A percentile compares a stretch with the other conserved stretches of the same genome.
Evolutionary conservation across 768 basidiomycete genomes (phyloP).

Genomic region (Sporobolomyces pararoseus): DNA sequence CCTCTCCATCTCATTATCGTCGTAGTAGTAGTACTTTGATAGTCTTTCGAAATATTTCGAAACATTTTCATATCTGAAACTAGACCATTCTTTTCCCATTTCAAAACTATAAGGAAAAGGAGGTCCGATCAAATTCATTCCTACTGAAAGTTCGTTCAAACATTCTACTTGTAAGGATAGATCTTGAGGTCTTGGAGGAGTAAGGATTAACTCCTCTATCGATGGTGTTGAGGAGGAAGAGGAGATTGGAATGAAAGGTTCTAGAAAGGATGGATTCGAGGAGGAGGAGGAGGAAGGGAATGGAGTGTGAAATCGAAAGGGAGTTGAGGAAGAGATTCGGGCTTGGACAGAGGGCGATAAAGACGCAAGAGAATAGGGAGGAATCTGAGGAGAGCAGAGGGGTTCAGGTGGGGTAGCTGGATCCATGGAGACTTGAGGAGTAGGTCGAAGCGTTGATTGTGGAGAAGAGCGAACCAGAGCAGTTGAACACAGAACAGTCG

Average conservation of each 20-base stretch:
- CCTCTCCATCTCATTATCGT: too few relatives aligned
- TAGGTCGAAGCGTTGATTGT: neutral
- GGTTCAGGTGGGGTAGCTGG: neutral
- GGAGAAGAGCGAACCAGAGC: neutral
- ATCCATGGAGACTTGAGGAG: too few relatives aligned
- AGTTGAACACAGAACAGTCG: neutral
- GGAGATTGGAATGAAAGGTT: neutral
- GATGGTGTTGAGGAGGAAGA: neutral
- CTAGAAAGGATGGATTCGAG: neutral
- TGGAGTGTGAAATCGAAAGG: neutral
- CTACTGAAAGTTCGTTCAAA: slow-evolving; percentile 8
- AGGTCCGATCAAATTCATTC: slow-evolving; percentile 17
- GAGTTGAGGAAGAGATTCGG: neutral
- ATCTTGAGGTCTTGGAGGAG: slow-evolving; percentile 12
- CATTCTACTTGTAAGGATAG: neutral
- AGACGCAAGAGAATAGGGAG: neutral
- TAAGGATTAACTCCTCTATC: slow-evolving; percentile 15
- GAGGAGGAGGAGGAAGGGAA: too few relatives aligned
- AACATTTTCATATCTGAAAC: neutral
- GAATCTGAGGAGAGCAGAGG: neutral
- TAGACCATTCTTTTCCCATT: neutral
- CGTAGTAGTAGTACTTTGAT: neutral
- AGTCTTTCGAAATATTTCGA: too few relatives aligned
- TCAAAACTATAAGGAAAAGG: slow-evolving; percentile 20
- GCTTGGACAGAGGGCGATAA: neutral